phyloP scores from a whole-genome alignment of 768 basidiomycete genomes.

The Tylopilus sp. region DNA sequence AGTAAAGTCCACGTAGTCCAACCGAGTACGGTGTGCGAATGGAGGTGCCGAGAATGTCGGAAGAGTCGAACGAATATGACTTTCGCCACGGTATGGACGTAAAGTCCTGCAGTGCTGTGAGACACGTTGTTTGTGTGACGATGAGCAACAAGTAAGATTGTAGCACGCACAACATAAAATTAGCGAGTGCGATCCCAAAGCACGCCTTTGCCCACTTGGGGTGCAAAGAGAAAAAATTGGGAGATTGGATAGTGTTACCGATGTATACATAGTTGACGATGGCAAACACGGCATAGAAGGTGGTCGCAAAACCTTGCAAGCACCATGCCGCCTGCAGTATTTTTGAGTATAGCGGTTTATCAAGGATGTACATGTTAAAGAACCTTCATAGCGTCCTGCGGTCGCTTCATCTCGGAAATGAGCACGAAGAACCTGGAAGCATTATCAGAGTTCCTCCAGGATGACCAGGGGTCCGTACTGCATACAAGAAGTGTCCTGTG shows the following conservation, averaged over 20 bases:
- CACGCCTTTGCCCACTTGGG: conserved; percentile 46
- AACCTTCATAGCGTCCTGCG: conserved; percentile 56
- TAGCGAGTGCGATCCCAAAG: conserved; percentile 44
- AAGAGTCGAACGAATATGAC: conserved; percentile 49
- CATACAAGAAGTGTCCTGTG: conserved; percentile 51
- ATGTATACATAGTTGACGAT: conserved; percentile 45
- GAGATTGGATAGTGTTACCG: conserved; percentile 31
- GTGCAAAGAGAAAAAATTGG: conserved; percentile 5
- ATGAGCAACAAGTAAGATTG: background rate
- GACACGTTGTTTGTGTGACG: background rate
- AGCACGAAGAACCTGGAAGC: conserved; percentile 50
- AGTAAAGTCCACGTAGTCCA: conserved; percentile 47
- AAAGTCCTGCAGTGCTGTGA: conserved; percentile 42
- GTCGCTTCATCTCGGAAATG: conserved; percentile 53
- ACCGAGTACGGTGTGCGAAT: conserved; percentile 48
- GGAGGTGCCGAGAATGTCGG: conserved; percentile 45
- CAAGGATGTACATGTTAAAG: conserved; percentile 15
- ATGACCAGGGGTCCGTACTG: background rate
- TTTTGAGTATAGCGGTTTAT: background rate
- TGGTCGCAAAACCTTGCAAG: conserved; percentile 50
- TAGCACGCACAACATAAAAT: conserved; percentile 33
- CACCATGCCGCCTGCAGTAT: conserved; percentile 41
- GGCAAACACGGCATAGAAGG: conserved; percentile 48
- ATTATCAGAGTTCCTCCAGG: background rate
- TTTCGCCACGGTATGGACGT: conserved; percentile 51